These are phyloP conservation scores for Stylonectria norvegica DNA, from an alignment of 2,329 filamentous ascomycete species.

Conservation along the genomic window DNA sequence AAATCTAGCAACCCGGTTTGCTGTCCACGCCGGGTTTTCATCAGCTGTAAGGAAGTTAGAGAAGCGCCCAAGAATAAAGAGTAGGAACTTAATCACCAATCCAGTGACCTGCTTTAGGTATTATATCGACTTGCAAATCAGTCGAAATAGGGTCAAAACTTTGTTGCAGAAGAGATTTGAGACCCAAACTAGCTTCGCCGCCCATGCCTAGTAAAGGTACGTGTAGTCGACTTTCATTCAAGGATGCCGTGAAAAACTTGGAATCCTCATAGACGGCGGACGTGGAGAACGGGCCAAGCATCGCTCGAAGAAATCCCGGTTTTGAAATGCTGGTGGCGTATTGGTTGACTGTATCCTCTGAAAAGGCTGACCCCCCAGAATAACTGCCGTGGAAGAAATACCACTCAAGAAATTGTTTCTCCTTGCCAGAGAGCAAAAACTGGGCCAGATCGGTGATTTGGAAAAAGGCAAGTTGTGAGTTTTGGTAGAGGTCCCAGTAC, in stretches of 20 bases:
- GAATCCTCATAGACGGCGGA: conserved; percentile 32
- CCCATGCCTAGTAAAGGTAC: conserved; percentile 25
- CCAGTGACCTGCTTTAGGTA: conserved; percentile 28
- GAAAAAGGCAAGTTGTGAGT: conserved; percentile 45
- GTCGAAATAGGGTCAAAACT: conserved; percentile 10
- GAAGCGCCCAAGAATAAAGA: too few species aligned
- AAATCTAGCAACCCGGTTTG: conserved; percentile 15
- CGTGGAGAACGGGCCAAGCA: conserved; percentile 36
- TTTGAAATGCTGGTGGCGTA: conserved; percentile 41
- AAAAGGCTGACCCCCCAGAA: conserved; percentile 35
- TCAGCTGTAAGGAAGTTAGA: conserved; percentile 14
- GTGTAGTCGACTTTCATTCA: conserved; percentile 15
- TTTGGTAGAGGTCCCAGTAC: conserved; percentile 39
- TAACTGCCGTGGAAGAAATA: conserved; percentile 46
- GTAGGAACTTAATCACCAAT: conserved; percentile 16
- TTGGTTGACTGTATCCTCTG: conserved; percentile 36
- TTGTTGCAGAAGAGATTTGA: conserved; percentile 2
- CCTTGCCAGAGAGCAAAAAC: conserved; percentile 41
- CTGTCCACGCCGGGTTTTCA: conserved; percentile 25
- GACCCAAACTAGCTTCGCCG: conserved; percentile 25
- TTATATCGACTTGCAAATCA: conserved; percentile 15
- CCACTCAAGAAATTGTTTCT: conserved; percentile 43
- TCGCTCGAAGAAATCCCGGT: conserved; percentile 40
- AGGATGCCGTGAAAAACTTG: conserved; percentile 33
- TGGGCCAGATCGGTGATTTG: conserved; percentile 44